phyloP scores from a whole-genome alignment of 257 asterid genomes.

The Solanum okadae region DNA sequence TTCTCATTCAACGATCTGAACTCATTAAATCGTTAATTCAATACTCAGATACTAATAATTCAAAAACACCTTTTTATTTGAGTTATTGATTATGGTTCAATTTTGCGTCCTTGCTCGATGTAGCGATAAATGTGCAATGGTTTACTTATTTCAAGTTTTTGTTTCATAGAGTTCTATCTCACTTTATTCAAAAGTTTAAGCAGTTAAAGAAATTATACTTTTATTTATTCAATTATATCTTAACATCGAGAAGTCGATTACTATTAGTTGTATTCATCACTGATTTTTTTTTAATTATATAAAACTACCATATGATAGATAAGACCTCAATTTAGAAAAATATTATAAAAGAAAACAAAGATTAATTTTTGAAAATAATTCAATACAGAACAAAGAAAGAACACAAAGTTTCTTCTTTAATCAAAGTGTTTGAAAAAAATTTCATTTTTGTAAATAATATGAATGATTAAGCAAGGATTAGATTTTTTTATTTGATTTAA shows the following conservation, averaged over 20 bases:
- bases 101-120: rapidly evolving
- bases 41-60: background rate
- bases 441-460: background rate
- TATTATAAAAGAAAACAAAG: background rate
- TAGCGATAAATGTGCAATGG: background rate
- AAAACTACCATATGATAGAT: background rate
- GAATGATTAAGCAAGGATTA: background rate
- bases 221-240: background rate
- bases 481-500: background rate
- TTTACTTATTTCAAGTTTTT: background rate
- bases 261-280: background rate
- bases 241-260: rapidly evolving
- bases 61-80: rapidly evolving
- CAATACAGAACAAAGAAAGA: background rate
- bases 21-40: background rate
- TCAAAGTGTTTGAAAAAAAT: background rate
- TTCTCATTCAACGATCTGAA: background rate
- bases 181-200: background rate
- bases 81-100: background rate
- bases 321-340: background rate
- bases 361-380: background rate
- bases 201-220: rapidly evolving
- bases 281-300: background rate
- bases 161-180: background rate
- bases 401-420: background rate